Evolutionary conservation across 306 rosid genomes (phyloP).

Genomic region (Astragalus membranaceus): DNA sequence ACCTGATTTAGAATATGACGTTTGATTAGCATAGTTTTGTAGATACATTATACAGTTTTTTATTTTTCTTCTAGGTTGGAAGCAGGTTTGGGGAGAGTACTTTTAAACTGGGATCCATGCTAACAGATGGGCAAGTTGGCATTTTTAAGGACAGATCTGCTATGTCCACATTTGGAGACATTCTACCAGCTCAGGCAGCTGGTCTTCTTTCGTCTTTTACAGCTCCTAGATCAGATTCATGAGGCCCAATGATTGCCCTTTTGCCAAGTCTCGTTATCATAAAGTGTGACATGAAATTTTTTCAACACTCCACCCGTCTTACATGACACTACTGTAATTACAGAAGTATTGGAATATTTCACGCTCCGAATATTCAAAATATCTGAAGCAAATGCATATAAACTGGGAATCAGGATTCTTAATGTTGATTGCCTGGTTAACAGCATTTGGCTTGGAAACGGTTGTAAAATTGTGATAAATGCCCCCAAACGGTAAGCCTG

Average conservation of each 20-base stretch:
- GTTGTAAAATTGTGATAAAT: constrained; percentile 7
- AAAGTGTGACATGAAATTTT: background rate
- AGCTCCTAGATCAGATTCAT: constrained; percentile 86
- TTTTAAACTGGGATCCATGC: constrained; percentile 83
- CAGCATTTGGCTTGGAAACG: constrained; percentile 8
- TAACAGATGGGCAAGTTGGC: constrained; percentile 94
- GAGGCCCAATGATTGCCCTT: constrained; percentile 24
- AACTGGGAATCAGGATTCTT: constrained; percentile 12
- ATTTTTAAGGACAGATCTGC: constrained; percentile 95
- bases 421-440: constrained; percentile 13
- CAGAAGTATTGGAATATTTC: constrained; percentile 6
- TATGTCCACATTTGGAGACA: constrained; percentile 94
- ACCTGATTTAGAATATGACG: constrained; percentile 11
- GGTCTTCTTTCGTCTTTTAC: constrained; percentile 96
- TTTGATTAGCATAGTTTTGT: constrained; percentile 1
- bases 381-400: constrained; percentile 19
- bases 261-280: constrained; percentile 7
- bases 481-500: background rate
- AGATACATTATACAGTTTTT: constrained; percentile 9
- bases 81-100: constrained; percentile 98
- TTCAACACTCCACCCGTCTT: background rate
- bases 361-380: constrained; percentile 19
- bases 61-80: constrained; percentile 56
- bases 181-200: constrained; percentile 94
- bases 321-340: background rate